Percentiles rank a stretch among this genome's conserved stretches.
Evolutionary conservation across 2,329 filamentous ascomycete species (phyloP).

Genomic region (Akanthomyces muscarius): DNA sequence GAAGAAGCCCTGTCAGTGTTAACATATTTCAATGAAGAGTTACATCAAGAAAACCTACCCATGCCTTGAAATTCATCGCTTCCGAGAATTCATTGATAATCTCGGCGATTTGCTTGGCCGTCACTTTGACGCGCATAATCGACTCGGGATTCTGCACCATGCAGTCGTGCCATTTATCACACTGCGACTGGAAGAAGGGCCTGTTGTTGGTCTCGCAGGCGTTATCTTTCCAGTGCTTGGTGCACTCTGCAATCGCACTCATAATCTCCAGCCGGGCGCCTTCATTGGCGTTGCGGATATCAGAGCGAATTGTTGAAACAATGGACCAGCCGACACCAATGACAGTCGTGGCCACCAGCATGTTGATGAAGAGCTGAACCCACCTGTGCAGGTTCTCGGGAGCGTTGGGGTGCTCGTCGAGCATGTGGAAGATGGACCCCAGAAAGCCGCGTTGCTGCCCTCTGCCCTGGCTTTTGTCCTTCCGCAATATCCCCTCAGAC

Average conservation of each 20-base stretch:
- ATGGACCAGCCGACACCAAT: conserved; percentile 67
- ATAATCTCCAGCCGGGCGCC: conserved; percentile 66
- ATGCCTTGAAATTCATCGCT: conserved; percentile 77
- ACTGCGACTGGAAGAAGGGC: conserved; percentile 69
- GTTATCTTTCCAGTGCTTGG: conserved; percentile 70
- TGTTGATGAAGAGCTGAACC: conserved; percentile 60
- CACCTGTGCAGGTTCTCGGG: conserved; percentile 58
- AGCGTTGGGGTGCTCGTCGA: conserved; percentile 55
- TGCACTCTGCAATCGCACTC: conserved; percentile 69
- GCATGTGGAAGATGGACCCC: conserved; percentile 46
- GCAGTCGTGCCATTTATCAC: conserved; percentile 78
- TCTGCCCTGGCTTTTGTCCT: conserved; percentile 22
- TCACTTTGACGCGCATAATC: conserved; percentile 75
- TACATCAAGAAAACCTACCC: conserved; percentile 39
- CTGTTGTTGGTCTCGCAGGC: conserved; percentile 62
- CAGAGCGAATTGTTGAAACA: conserved; percentile 65
- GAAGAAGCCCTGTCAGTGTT: conserved; percentile 44
- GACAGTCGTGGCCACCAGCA: conserved; percentile 51
- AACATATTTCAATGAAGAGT: background rate
- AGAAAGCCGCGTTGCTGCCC: conserved; percentile 26
- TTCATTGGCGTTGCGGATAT: conserved; percentile 69
- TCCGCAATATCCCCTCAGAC: conserved; percentile 24
- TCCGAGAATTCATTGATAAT: conserved; percentile 95
- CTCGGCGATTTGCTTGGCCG: conserved; percentile 81
- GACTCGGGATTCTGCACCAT: conserved; percentile 79